phyloP scores from a whole-genome alignment of 495 filamentous ascomycete genomes.

The Aspergillus kassunensis region DNA sequence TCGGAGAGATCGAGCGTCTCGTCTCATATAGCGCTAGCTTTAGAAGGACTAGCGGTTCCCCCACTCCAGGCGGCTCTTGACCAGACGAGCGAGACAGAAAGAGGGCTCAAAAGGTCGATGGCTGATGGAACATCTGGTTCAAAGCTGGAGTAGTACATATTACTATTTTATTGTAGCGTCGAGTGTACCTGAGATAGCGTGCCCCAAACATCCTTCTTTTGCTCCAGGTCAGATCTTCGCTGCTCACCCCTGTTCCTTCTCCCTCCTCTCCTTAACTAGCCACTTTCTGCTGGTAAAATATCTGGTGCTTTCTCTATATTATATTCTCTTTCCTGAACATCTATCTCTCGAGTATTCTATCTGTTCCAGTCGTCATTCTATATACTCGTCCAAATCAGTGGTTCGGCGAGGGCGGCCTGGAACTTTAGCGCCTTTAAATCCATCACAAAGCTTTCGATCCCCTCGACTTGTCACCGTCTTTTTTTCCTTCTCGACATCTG shows the following conservation, averaged over 20 bases:
- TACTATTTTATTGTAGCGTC: too few relatives aligned
- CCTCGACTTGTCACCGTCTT: slow-evolving; percentile 25
- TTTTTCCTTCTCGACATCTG: slow-evolving; percentile 15
- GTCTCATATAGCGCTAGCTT: slow-evolving; percentile 23
- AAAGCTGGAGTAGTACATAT: background rate
- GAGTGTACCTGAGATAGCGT: background rate
- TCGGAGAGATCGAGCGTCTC: slow-evolving; percentile 10
- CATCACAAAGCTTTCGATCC: slow-evolving; percentile 23
- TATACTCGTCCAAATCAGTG: slow-evolving; percentile 9
- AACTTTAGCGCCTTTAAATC: slow-evolving; percentile 21
- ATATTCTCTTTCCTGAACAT: too few relatives aligned
- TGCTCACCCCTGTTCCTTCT: slow-evolving; percentile 19
- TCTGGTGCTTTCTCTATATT: too few relatives aligned
- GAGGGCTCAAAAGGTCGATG: too few relatives aligned
- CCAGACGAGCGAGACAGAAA: slow-evolving; percentile 1
- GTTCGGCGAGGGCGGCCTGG: slow-evolving; percentile 12
- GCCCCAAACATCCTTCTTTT: background rate
- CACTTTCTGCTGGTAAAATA: too few relatives aligned
- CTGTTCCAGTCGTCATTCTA: slow-evolving; percentile 13
- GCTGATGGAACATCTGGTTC: background rate
- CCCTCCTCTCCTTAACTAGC: background rate
- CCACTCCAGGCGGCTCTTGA: slow-evolving; percentile 40
- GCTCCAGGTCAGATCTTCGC: background rate
- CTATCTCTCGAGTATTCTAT: background rate
- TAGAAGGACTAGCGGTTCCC: slow-evolving; percentile 27